Evolutionary conservation across 2,329 filamentous ascomycete genomes (phyloP), one percentile per base, ranked within the genome.

Genomic region (Calycina marina): DNA sequence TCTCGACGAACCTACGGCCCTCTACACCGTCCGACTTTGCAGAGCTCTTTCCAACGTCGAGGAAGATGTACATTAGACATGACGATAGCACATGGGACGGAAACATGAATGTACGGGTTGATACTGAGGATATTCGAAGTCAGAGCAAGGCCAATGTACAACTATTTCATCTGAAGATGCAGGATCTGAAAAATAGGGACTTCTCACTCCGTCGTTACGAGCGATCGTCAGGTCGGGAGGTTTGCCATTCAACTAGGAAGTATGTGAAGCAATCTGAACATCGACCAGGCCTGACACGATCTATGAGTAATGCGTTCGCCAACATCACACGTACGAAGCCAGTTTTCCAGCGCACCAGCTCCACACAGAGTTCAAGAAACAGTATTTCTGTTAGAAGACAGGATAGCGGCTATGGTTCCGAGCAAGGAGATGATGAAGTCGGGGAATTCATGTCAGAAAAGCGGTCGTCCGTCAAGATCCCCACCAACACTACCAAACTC

Each of bases 161-260:
- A 52, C 74, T 98, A 29, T 96, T 94, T 58, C 88, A 98, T 56
- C 64, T 96, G 38, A 80, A 85, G 48, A 93, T 98, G 84, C 77
- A 93, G 53, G 84, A 96, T 55, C 62, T 96, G 34, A 76, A 74
- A 49, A 75, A 74, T 45, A 73, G 90, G 30, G 81, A 93, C 40
- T 94, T 93, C 56, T 93, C 86, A 1, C 65, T 96, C 16, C 76
- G 88, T 17, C 74, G 88, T 29, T 96, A 98, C 56, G 90, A 83
- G 55, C 75, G 90, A 35, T 81, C 93, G 41, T 94, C 86, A 17
- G 88, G 90, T 14, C 77, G 88, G 30, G 88, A 96, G 57, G 79
- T 96, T 12, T 94, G 86, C 60, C 83, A 81, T 56, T 77, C 83
- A 12, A 76, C 76, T 51, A 69, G 80, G 40, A 80, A 77, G 52